Conservation (phyloP, 2,329 filamentous ascomycete species). For the Fusarium verrucosum region DNA sequence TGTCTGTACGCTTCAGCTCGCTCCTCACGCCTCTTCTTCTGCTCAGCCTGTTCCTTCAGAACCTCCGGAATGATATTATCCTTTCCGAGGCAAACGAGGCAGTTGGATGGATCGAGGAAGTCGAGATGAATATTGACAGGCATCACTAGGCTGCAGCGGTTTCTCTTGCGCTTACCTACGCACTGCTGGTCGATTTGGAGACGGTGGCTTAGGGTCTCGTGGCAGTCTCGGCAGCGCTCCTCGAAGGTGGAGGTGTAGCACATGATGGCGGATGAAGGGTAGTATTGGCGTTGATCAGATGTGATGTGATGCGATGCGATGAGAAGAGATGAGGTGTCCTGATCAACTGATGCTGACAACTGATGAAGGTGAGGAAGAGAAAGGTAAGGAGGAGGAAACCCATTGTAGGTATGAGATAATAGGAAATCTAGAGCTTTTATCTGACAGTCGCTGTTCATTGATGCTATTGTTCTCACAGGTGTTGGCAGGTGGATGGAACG, state of each 20-base stretch:
- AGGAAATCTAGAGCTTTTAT: too few species aligned
- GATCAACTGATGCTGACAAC: too few species aligned
- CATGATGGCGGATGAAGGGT: neutral
- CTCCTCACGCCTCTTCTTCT: too few species aligned
- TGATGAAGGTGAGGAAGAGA: too few species aligned
- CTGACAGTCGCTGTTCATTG: neutral
- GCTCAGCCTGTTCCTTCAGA: neutral
- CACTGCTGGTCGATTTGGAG: neutral
- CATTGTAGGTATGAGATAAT: too few species aligned
- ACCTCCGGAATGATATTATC: neutral
- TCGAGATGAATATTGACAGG: neutral
- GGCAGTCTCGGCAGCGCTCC: neutral
- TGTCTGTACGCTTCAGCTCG: too few species aligned
- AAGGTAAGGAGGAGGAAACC: too few species aligned
- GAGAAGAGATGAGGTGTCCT: too few species aligned
- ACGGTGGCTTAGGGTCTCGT: neutral
- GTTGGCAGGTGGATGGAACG: too few species aligned
- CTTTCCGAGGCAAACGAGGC: neutral
- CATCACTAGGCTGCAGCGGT: neutral
- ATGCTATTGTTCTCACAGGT: neutral
- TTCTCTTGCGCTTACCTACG: neutral
- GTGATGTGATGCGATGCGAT: too few species aligned
- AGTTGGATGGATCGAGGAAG: neutral
- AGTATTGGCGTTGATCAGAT: too few species aligned
- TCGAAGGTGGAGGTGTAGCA: neutral